Base-by-base conservation (phyloP, 805 yeast genomes). In the Candida pini region DNA sequence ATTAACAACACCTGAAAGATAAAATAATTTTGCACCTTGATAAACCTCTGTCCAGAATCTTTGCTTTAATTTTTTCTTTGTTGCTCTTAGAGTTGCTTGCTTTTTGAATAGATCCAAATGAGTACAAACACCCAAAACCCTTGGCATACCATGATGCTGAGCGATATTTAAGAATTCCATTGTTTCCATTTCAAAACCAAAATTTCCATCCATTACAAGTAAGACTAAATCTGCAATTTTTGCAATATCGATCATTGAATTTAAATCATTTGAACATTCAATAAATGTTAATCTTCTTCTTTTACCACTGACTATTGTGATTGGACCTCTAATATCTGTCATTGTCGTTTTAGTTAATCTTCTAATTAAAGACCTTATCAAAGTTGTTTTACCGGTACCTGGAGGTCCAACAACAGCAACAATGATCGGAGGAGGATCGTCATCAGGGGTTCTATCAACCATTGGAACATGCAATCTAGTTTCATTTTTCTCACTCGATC, bases 21-120 rank as follows among this genome's bases (percentile, higher is more conserved):
- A 89, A 56, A 92, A 92, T 26, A 92, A 69, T 59, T 92, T 92
- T 18, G 99, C 98, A 50, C 99, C 99, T 58, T 83, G 94, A 57
- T 92, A 92, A 27, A 92, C 97, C 63, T 92, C 99, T 3, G 98
- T 92, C 98, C 99, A 92, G 60, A 92, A 86, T 54, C 99, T 73
- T 54, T 86, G 85, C 63, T 92, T 92, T 49, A 92, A 73, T 47
- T 87, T 73, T 57, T 92, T 92, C 61, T 92, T 92, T 0, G 96
- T 78, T 0, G 95, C 86, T 51, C 97, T 73, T 55, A 92, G 69
- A 1, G 97, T 87, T 9, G 94, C 71, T 41, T 83, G 95, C 13
- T 84, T 81, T 56, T 84, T 89, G 70, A 92, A 92, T 33, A 92
- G 69, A 60, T 92, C 99, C 51, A 94, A 70, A 66, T 92, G 99